Conservation (phyloP, 176 grass and related monocot genomes). For the Tuctoria greenei region DNA sequence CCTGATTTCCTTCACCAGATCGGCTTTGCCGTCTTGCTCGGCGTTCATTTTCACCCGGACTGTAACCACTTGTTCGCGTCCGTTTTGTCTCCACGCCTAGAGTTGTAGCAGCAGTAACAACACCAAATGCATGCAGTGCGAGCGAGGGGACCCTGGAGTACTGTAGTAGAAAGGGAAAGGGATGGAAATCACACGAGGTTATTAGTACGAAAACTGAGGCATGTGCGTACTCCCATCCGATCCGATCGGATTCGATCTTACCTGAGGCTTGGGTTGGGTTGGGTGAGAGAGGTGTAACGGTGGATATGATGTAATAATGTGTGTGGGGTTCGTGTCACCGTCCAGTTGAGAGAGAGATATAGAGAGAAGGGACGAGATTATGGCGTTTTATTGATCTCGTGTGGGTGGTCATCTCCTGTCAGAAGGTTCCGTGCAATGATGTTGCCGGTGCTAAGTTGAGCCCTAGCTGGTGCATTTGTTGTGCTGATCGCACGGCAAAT, state of each 20-base stretch:
- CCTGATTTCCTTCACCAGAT: not conserved
- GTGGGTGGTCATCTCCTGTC: not conserved
- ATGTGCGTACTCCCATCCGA: not conserved
- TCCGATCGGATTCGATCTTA: not conserved
- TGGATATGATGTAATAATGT: conserved; percentile 3
- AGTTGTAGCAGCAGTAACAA: not conserved
- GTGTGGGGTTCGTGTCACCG: conserved; percentile 10
- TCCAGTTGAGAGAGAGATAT: not conserved
- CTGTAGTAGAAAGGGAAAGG: not conserved
- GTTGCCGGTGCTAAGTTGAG: not conserved
- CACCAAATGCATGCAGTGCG: not conserved
- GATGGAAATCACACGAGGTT: not conserved
- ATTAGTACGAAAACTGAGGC: too few relatives aligned
- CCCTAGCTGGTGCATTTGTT: not conserved
- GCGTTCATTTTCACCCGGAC: conserved; percentile 10
- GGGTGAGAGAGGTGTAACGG: not conserved
- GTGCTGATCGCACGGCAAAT: not conserved
- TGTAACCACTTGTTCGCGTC: conserved; percentile 7
- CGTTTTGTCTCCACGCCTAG: conserved; percentile 5
- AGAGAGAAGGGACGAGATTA: too few relatives aligned
- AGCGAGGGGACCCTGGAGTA: not conserved
- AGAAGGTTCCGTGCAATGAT: conserved; percentile 21
- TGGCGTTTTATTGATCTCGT: not conserved
- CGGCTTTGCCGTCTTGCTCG: not conserved
- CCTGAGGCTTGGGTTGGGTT: not conserved